Conservation (phyloP, 2,329 filamentous ascomycete species). For the Beauveria asiatica region DNA sequence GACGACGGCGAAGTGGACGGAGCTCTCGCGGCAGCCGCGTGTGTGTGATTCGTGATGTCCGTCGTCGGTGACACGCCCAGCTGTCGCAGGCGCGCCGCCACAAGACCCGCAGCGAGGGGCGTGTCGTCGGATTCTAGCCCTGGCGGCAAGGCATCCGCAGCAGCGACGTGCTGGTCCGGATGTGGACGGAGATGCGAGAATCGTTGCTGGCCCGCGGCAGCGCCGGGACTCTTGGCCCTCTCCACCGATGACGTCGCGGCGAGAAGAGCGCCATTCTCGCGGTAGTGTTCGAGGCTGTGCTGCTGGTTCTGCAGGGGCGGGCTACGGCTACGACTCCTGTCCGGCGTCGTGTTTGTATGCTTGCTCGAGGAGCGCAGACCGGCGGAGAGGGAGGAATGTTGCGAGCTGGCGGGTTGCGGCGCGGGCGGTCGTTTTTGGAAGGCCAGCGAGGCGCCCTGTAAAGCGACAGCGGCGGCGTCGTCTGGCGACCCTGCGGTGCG, state of each 20-base stretch:
- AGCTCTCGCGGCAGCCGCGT: slow-evolving; percentile 3
- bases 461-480: slow-evolving; percentile 36
- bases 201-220: slow-evolving; percentile 13
- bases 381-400: background rate
- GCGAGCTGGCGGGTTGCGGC: background rate
- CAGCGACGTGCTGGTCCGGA: slow-evolving; percentile 22
- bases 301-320: slow-evolving; percentile 15
- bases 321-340: slow-evolving; percentile 12
- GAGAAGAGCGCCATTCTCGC: slow-evolving; percentile 32
- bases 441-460: slow-evolving; percentile 47
- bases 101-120: slow-evolving; percentile 13
- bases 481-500: slow-evolving; percentile 24
- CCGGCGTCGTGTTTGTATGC: background rate
- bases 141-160: slow-evolving; percentile 28
- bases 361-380: background rate
- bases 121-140: slow-evolving; percentile 15
- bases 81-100: slow-evolving; percentile 19
- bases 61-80: slow-evolving; percentile 13
- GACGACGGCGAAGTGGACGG: slow-evolving; percentile 6
- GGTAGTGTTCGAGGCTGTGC: slow-evolving; percentile 6
- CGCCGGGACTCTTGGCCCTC: slow-evolving; percentile 8
- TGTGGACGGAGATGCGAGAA: slow-evolving; percentile 17
- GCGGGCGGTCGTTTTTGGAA: slow-evolving; percentile 33
- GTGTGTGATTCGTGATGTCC: background rate
- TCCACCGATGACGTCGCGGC: slow-evolving; percentile 32